Conservation (phyloP, 805 yeast genomes). For the Lipomyces spencermartinsiae region DNA sequence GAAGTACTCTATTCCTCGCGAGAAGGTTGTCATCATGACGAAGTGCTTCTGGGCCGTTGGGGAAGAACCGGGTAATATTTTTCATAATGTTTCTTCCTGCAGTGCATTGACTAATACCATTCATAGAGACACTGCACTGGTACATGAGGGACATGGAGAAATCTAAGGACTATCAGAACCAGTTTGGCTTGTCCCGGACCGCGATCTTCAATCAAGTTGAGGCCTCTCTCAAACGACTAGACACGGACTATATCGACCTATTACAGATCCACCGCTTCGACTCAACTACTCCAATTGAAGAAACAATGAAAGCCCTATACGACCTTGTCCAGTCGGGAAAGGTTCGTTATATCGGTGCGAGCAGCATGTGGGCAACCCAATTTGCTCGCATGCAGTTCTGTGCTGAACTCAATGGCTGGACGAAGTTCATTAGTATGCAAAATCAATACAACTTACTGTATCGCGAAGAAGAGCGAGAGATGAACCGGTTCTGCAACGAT, state of each 20-base stretch:
- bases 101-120: neutral
- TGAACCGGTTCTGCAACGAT: slow-evolving; percentile 59
- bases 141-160: slow-evolving; percentile 41
- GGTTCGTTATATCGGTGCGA: slow-evolving; percentile 66
- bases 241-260: slow-evolving; percentile 55
- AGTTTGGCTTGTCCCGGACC: slow-evolving; percentile 38
- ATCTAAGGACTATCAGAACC: slow-evolving; percentile 42
- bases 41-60: slow-evolving; percentile 47
- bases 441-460: slow-evolving; percentile 59
- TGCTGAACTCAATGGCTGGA: slow-evolving; percentile 63
- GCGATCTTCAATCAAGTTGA: slow-evolving; percentile 55
- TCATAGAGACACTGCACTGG: neutral
- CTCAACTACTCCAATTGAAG: slow-evolving; percentile 54
- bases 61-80: neutral
- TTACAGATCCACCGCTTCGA: slow-evolving; percentile 64
- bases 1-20: slow-evolving; percentile 58
- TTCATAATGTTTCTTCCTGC: neutral
- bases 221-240: slow-evolving; percentile 50
- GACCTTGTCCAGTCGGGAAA: slow-evolving; percentile 56
- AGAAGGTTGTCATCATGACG: slow-evolving; percentile 59
- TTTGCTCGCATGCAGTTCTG: slow-evolving; percentile 57
- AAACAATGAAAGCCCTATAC: slow-evolving; percentile 62
- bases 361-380: slow-evolving; percentile 62
- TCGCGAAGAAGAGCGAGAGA: slow-evolving; percentile 68
- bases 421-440: slow-evolving; percentile 64